Evolutionary conservation across 352 stramenopile genomes (phyloP).

Genomic region (Globisporangium abappressorium): DNA sequence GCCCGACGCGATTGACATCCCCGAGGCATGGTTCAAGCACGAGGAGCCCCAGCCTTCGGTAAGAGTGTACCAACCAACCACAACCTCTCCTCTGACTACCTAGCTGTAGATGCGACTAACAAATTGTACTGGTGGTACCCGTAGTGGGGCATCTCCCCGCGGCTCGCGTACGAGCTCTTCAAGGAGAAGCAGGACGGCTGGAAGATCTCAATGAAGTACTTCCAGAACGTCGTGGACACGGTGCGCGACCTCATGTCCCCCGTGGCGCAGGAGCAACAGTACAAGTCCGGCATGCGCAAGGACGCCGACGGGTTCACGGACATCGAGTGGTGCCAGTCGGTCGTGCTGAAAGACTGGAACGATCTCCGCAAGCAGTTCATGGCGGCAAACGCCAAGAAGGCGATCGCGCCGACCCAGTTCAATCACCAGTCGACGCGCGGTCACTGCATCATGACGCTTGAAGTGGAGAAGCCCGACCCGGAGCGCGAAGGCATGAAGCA

Average conservation of each 20-base stretch:
- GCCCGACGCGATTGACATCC: conserved; percentile 90
- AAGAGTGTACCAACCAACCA: neutral
- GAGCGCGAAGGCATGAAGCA: conserved; percentile 90
- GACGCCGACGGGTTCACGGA: conserved; percentile 94
- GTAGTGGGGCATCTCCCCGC: conserved; percentile 91
- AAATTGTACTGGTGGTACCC: too few species aligned
- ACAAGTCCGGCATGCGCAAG: conserved; percentile 95
- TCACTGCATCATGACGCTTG: conserved; percentile 95
- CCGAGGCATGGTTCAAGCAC: conserved; percentile 94
- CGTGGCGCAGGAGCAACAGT: conserved; percentile 91
- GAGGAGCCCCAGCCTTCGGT: conserved; percentile 80
- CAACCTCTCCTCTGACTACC: too few species aligned
- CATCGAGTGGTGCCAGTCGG: conserved; percentile 93
- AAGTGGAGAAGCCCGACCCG: conserved; percentile 92
- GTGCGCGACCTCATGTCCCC: conserved; percentile 94
- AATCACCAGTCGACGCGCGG: conserved; percentile 93
- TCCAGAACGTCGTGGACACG: conserved; percentile 95
- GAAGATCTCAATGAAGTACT: conserved; percentile 98
- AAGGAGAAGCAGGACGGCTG: conserved; percentile 93
- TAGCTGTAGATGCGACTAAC: too few species aligned
- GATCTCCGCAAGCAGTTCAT: conserved; percentile 91
- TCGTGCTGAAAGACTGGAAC: conserved; percentile 93
- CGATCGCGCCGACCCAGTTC: conserved; percentile 93
- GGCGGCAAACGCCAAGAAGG: conserved; percentile 89
- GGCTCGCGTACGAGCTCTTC: conserved; percentile 93